Conservation (phyloP, 2,329 filamentous ascomycete species). For the Ophiostoma perfectum region DNA sequence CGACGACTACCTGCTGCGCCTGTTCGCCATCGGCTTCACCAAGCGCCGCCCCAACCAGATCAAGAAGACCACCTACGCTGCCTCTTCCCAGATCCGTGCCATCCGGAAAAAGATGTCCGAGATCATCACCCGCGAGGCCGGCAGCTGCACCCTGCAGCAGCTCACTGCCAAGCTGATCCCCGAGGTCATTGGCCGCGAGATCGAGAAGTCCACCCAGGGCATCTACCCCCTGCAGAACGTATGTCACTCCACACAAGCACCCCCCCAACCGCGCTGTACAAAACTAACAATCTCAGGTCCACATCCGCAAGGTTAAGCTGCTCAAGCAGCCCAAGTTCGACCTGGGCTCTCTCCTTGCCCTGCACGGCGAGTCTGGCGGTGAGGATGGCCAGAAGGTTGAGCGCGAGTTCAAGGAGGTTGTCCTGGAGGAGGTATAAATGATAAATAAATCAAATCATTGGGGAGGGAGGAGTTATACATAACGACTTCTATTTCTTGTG, state of each 20-base stretch:
- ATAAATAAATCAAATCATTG: slow-evolving; percentile 9
- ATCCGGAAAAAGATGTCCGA: slow-evolving; percentile 99
- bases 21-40: slow-evolving; percentile 99
- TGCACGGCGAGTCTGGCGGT: slow-evolving; percentile 96
- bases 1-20: slow-evolving; percentile 97
- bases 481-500: slow-evolving; percentile 12
- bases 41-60: slow-evolving; percentile 99
- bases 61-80: slow-evolving; percentile 99
- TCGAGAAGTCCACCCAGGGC: slow-evolving; percentile 98
- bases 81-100: slow-evolving; percentile 91
- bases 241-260: slow-evolving; percentile 33
- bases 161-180: slow-evolving; percentile 98
- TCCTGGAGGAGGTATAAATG: slow-evolving; percentile 86
- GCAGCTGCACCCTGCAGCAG: slow-evolving; percentile 90
- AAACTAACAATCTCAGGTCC: slow-evolving; percentile 57
- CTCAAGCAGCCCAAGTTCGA: slow-evolving; percentile 99
- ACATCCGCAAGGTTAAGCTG: slow-evolving; percentile 99
- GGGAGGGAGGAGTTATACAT: slow-evolving; percentile 1
- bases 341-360: slow-evolving; percentile 87
- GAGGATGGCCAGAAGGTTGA: slow-evolving; percentile 98
- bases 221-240: slow-evolving; percentile 99
- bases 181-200: slow-evolving; percentile 98
- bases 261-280: no score
- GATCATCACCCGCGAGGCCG: slow-evolving; percentile 95
- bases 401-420: slow-evolving; percentile 98